These are phyloP conservation scores for Auricularia sp. DNA, from an alignment of 768 basidiomycete genomes.

Conservation along the genomic window DNA sequence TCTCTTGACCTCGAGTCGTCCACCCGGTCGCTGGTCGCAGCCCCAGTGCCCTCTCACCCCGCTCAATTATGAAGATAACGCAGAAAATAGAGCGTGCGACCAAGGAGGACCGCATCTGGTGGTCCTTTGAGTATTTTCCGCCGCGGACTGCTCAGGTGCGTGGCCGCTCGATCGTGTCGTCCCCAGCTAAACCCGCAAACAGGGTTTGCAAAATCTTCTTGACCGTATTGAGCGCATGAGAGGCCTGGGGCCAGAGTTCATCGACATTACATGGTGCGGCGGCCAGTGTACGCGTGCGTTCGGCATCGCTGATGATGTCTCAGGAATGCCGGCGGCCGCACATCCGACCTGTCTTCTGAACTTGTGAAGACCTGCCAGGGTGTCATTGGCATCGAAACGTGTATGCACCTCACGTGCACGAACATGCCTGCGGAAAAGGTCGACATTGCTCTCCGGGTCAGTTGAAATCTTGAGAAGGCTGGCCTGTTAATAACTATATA, in stretches of 20 bases:
- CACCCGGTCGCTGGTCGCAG: background rate
- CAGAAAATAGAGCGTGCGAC: slow-evolving; percentile 83
- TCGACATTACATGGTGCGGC: slow-evolving; percentile 86
- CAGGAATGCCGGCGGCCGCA: slow-evolving; percentile 95
- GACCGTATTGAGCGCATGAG: slow-evolving; percentile 99
- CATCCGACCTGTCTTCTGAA: slow-evolving; percentile 86
- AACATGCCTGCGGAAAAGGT: slow-evolving; percentile 97
- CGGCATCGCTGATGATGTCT: background rate
- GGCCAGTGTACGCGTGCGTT: background rate
- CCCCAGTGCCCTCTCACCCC: background rate
- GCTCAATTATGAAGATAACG: slow-evolving; percentile 71
- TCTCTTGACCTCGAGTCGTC: too few relatives aligned
- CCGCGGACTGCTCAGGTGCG: slow-evolving; percentile 85
- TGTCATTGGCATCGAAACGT: slow-evolving; percentile 88
- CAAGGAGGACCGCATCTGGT: slow-evolving; percentile 84
- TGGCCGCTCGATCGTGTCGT: slow-evolving; percentile 2
- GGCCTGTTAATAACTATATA: background rate
- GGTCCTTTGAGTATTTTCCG: slow-evolving; percentile 99
- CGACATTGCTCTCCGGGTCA: slow-evolving; percentile 76
- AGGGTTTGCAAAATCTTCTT: slow-evolving; percentile 91
- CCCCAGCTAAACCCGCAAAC: slow-evolving; percentile 6
- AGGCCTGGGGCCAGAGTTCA: slow-evolving; percentile 88
- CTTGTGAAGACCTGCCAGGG: slow-evolving; percentile 92
- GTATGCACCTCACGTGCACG: slow-evolving; percentile 98
- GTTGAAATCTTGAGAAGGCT: slow-evolving; percentile 19